phyloP scores from a whole-genome alignment of 2,329 filamentous ascomycete genomes.

The Rutstroemia sp. region DNA sequence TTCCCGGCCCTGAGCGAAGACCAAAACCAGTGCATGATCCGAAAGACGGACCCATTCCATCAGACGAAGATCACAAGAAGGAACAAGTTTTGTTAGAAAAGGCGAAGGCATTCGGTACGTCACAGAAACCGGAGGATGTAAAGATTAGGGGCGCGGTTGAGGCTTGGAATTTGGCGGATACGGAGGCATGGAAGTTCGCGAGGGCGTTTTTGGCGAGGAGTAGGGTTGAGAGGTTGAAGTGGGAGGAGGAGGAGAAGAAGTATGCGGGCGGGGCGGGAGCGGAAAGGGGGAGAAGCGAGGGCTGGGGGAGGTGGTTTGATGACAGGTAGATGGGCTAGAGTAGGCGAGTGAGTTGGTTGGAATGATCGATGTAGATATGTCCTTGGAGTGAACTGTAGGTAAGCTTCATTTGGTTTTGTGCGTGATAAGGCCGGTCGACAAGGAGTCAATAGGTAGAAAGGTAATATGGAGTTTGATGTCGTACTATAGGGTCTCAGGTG shows the following conservation, averaged over 20 bases:
- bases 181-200: constrained; percentile 70
- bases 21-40: constrained; percentile 43
- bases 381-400: no score
- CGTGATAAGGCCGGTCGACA: not conserved
- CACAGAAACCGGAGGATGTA: constrained; percentile 35
- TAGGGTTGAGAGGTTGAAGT: constrained; percentile 54
- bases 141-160: constrained; percentile 49
- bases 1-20: constrained; percentile 49
- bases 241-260: constrained; percentile 62
- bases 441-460: not conserved
- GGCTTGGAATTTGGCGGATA: constrained; percentile 64
- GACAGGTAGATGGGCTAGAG: constrained; percentile 8
- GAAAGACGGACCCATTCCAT: constrained; percentile 42
- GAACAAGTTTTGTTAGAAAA: constrained; percentile 50
- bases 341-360: not conserved
- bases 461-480: not conserved
- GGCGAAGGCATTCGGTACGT: constrained; percentile 41
- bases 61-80: constrained; percentile 43
- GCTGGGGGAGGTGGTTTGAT: constrained; percentile 28
- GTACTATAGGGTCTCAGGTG: not conserved
- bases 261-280: constrained; percentile 55
- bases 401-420: not conserved
- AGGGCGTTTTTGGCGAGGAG: constrained; percentile 58
- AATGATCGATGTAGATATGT: not conserved
- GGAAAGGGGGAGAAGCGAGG: constrained; percentile 20